Evolutionary conservation across 1,284 basidiomycete genomes (phyloP), one percentile per base, ranked within the genome.

Genomic region (Coniophora puteana): DNA sequence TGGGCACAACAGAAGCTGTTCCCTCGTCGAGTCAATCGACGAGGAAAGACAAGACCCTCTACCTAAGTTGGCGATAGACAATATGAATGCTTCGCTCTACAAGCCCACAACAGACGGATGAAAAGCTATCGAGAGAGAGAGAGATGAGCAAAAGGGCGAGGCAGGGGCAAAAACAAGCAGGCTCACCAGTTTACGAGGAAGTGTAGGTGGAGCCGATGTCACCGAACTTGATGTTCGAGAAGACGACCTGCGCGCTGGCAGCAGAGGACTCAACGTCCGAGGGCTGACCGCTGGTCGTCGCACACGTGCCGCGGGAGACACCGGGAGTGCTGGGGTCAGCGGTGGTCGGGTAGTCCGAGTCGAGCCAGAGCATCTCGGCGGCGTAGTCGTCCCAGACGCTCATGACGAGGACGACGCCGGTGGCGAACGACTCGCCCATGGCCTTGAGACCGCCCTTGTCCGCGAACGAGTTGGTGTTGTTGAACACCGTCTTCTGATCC

Each of bases 281-380:
- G 36, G 77, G 76, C 4, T 54, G 55, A 43, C 76, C 78, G 29
- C 70, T 72, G 12, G 58, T 60, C 26, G 72, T 69, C 3, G 73
- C 43, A 58, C 78, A 80, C 13, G 69, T 66, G 43, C 77, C 77
- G 55, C 77, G 74, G 42, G 67, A 59, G 41, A 76, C 64, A 58
- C 76, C 77, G 37, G 75, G 71, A 39, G 49, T 41, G 42, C 62
- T 61, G 13, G 72, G 53, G 50, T 63, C 53, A 18, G 56, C 60
- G 52, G 54, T 54, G 45, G 65, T 63, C 34, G 77, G 76, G 63
- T 78, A 78, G 64, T 63, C 62, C 51, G 62, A 66, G 62, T 80
- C 76, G 58, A 80, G 72, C 77, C 77, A 79, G 54, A 77, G 68
- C 76, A 80, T 78, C 52, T 70, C 59, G 46, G 66, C 74, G 26